Percentiles rank a stretch among this genome's conserved stretches.
These are phyloP conservation scores for Oryza nivara DNA, from an alignment of 176 grass and related monocot genomes.

Conservation along the genomic window DNA sequence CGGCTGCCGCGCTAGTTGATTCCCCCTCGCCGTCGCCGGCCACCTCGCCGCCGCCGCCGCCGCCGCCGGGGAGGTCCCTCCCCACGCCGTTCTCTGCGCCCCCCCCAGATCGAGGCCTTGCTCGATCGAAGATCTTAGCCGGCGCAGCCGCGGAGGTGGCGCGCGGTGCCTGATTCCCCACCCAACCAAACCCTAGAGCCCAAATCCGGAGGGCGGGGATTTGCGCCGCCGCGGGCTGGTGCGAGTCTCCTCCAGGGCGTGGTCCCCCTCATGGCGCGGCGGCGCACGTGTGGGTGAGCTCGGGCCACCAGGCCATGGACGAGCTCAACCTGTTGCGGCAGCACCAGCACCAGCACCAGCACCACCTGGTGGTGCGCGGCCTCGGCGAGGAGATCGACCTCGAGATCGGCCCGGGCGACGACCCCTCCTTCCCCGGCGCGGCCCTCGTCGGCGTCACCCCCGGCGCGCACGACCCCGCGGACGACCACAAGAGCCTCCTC, in stretches of 20 bases:
- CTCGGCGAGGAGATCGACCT: conserved; percentile 97
- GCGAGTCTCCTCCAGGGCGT: not conserved
- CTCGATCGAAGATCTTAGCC: not conserved
- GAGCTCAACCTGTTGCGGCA: conserved; percentile 88
- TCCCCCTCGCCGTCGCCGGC: conserved; percentile 21
- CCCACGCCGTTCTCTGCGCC: not conserved
- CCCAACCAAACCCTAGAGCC: conserved; percentile 48
- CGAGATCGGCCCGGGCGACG: conserved; percentile 85
- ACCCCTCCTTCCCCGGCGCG: conserved; percentile 72
- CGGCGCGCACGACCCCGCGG: conserved; percentile 51
- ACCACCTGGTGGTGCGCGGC: conserved; percentile 82
- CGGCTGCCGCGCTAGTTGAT: conserved; percentile 30
- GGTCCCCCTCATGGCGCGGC: conserved; percentile 9
- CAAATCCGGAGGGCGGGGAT: conserved; percentile 15
- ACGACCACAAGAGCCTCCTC: conserved; percentile 88
- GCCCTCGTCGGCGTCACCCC: conserved; percentile 60
- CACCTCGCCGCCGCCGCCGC: not conserved
- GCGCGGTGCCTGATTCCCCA: not conserved
- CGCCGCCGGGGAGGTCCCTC: not conserved
- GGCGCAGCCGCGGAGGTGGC: too few species aligned
- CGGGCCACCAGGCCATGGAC: conserved; percentile 70
- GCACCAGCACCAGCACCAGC: conserved; percentile 53
- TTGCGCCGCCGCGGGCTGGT: not conserved
- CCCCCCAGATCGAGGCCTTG: not conserved
- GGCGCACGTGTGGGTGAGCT: conserved; percentile 52